Evolutionary conservation across 106 monocot species (phyloP).

Genomic region (Phalaenopsis equestris): DNA sequence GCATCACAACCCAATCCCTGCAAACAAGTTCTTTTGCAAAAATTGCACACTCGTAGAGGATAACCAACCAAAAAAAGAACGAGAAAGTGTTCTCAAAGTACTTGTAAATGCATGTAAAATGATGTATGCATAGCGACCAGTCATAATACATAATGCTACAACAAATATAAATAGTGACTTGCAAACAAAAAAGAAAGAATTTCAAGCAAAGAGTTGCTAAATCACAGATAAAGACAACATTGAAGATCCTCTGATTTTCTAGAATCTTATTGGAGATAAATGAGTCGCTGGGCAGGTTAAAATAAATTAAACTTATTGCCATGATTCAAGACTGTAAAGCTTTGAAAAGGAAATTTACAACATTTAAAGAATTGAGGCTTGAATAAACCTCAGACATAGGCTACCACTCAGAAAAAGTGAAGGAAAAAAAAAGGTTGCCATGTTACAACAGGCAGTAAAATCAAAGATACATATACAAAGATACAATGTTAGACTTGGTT

Average conservation of each 20-base stretch:
- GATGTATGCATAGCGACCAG: neutral
- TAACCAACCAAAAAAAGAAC: neutral
- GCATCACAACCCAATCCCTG: neutral
- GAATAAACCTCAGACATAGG: neutral
- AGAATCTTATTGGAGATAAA: neutral
- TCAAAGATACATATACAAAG: slow-evolving; percentile 12
- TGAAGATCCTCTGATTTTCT: neutral
- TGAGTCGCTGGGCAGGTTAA: neutral
- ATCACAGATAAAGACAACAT: neutral
- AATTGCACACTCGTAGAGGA: neutral
- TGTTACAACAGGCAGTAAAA: neutral
- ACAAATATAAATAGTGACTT: neutral
- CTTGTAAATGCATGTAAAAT: neutral
- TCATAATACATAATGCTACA: neutral
- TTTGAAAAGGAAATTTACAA: neutral
- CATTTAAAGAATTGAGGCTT: neutral
- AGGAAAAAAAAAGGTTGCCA: neutral
- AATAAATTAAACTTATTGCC: neutral
- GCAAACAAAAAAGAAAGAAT: neutral
- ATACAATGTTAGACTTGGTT: slow-evolving; percentile 25
- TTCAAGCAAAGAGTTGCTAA: neutral
- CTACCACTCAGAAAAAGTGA: neutral
- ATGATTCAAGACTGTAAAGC: neutral
- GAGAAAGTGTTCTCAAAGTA: neutral
- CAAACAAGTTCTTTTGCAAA: neutral